Conservation (phyloP, 176 grass and related monocot genomes). For the Raddia distichophylla region DNA sequence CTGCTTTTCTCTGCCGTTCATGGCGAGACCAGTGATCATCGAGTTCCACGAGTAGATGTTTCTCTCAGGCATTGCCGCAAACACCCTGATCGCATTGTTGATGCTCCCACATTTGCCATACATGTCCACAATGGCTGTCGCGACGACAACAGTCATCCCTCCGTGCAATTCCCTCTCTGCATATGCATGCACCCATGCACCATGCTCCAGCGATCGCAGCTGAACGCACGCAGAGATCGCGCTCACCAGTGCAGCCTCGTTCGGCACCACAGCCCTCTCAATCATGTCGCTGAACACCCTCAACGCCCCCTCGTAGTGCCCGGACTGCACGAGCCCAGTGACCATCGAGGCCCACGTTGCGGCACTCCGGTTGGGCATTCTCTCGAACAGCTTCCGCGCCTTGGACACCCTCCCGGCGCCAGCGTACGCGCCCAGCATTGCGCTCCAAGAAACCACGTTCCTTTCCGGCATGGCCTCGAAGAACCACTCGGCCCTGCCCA, state of each 20-base stretch:
- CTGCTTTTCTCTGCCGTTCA: constrained; percentile 56
- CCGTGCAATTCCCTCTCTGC: constrained; percentile 21
- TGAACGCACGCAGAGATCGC: constrained; percentile 37
- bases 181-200: constrained; percentile 49
- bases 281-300: constrained; percentile 45
- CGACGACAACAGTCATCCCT: constrained; percentile 48
- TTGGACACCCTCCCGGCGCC: constrained; percentile 33
- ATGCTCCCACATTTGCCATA: constrained; percentile 75
- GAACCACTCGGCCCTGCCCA: constrained; percentile 41
- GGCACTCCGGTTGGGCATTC: constrained; percentile 40
- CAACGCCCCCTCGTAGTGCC: constrained; percentile 38
- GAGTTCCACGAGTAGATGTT: constrained; percentile 76
- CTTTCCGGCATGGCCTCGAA: constrained; percentile 51
- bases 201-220: constrained; percentile 51
- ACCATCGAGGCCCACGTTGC: constrained; percentile 53
- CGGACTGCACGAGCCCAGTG: constrained; percentile 36
- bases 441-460: constrained; percentile 56
- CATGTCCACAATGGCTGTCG: constrained; percentile 65
- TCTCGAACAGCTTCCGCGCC: constrained; percentile 48
- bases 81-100: constrained; percentile 46
- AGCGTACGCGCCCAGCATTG: constrained; percentile 39
- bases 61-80: constrained; percentile 49
- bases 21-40: constrained; percentile 63
- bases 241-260: constrained; percentile 52
- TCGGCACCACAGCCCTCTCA: neutral